These are phyloP conservation scores for Lycium ferocissimum DNA, from an alignment of 257 asterid species.

Conservation along the genomic window DNA sequence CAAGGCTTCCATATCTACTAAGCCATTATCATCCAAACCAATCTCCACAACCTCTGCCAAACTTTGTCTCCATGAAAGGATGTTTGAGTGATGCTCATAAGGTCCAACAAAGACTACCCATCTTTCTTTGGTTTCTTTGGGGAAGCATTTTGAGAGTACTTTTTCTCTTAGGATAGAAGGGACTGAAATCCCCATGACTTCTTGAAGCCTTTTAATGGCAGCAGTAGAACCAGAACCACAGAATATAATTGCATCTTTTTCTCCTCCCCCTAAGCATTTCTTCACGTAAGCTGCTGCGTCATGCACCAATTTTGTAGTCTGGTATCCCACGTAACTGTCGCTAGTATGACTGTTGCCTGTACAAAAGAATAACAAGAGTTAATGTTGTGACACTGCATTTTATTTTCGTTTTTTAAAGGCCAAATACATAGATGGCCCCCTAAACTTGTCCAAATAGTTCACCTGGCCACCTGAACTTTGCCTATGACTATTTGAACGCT, in stretches of 20 bases:
- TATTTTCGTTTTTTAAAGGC: too few species aligned
- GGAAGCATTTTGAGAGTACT: constrained; percentile 39
- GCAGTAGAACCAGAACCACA: constrained; percentile 81
- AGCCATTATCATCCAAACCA: constrained; percentile 56
- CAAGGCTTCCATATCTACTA: constrained; percentile 56
- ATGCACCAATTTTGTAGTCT: constrained; percentile 55
- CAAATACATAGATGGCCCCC: too few species aligned
- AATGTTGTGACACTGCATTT: too few species aligned
- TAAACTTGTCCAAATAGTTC: too few species aligned
- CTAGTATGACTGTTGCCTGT: constrained; percentile 73
- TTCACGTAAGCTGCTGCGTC: constrained; percentile 59
- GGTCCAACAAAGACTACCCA: constrained; percentile 80
- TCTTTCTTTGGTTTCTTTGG: constrained; percentile 44
- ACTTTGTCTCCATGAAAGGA: constrained; percentile 80
- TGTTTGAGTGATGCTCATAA: constrained; percentile 79
- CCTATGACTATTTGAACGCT: too few species aligned
- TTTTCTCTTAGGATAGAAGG: constrained; percentile 60
- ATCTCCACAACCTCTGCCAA: constrained; percentile 81
- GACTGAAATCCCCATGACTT: constrained; percentile 66
- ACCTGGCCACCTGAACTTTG: too few species aligned
- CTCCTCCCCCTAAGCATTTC: constrained; percentile 68
- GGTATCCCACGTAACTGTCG: constrained; percentile 64
- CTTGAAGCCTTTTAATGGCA: constrained; percentile 72
- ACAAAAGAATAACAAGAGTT: not conserved
- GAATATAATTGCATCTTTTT: constrained; percentile 54